Percentiles rank a stretch among this genome's conserved stretches.
Evolutionary conservation across 179 eudicot species (phyloP).

Genomic region (Heliamphora pulchella): DNA sequence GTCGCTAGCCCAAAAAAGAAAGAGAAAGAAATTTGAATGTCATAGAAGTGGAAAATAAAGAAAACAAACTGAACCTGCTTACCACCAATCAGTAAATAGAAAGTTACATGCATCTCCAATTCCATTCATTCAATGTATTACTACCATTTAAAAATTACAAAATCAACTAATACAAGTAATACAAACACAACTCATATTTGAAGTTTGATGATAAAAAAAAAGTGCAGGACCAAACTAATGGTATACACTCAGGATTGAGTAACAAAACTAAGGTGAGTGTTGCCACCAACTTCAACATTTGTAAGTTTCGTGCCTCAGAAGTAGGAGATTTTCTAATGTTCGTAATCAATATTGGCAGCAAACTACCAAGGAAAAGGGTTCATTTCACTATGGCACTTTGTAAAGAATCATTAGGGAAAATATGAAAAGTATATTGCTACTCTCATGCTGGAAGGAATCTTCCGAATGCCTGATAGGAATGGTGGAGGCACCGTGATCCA

Average conservation of each 20-base stretch:
- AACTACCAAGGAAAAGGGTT: neutral
- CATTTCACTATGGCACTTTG: neutral
- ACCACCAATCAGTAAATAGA: neutral
- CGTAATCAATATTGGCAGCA: neutral
- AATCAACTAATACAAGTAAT: neutral
- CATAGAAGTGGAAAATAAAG: neutral
- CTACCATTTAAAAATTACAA: neutral
- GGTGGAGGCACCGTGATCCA: neutral
- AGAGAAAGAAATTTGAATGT: neutral
- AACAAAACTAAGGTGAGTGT: neutral
- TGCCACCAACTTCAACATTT: neutral
- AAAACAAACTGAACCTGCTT: neutral
- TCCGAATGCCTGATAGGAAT: neutral
- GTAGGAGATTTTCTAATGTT: neutral
- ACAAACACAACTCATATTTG: neutral
- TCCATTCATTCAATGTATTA: neutral
- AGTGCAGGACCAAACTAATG: neutral
- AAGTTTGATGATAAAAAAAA: neutral
- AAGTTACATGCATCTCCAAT: neutral
- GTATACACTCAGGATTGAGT: neutral
- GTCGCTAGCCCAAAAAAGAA: neutral
- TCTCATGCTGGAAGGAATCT: neutral
- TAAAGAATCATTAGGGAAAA: neutral
- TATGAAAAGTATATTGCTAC: neutral
- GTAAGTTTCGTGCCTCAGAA: neutral